Percentiles rank a stretch among this genome's conserved stretches.
These are phyloP conservation scores for Candida germanica DNA, from an alignment of 805 yeast genomes.

Conservation along the genomic window DNA sequence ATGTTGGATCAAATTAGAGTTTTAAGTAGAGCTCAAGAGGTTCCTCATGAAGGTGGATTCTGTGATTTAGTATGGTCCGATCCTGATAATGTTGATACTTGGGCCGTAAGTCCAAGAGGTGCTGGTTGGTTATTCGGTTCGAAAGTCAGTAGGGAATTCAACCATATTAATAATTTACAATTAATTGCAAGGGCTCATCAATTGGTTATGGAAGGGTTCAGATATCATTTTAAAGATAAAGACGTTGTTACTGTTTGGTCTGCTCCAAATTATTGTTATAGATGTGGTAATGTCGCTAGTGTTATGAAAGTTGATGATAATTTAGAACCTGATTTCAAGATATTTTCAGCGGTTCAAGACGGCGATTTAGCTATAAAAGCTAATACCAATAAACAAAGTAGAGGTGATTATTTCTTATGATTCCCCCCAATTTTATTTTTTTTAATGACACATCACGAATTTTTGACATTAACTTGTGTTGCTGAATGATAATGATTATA, in stretches of 20 bases:
- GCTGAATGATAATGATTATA: conserved; percentile 7
- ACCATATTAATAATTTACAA: conserved; percentile 85
- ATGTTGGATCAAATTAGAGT: conserved; percentile 97
- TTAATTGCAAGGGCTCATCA: conserved; percentile 96
- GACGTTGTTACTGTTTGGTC: conserved; percentile 98
- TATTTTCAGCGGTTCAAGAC: conserved; percentile 93
- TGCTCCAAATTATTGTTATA: conserved; percentile 94
- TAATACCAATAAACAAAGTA: conserved; percentile 39
- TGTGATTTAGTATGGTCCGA: conserved; percentile 98
- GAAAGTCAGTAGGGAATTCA: conserved; percentile 91
- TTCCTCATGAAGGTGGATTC: conserved; percentile 98
- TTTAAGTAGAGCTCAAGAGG: conserved; percentile 92
- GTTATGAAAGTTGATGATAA: conserved; percentile 94
- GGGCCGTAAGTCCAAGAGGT: conserved; percentile 98
- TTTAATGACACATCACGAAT: not conserved
- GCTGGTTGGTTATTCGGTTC: conserved; percentile 98
- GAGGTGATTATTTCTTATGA: conserved; percentile 44
- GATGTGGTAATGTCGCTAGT: conserved; percentile 98
- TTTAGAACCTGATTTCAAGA: conserved; percentile 83
- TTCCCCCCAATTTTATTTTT: too few relatives aligned
- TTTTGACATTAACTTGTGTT: not conserved
- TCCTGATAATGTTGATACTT: conserved; percentile 95
- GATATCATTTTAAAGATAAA: conserved; percentile 92
- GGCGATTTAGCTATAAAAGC: conserved; percentile 48
- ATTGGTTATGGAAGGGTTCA: conserved; percentile 96